A percentile compares a stretch with the other conserved stretches of the same genome.
phyloP scores from a whole-genome alignment of 2,329 filamentous ascomycete genomes.

The Pseudogymnoascus sp. region DNA sequence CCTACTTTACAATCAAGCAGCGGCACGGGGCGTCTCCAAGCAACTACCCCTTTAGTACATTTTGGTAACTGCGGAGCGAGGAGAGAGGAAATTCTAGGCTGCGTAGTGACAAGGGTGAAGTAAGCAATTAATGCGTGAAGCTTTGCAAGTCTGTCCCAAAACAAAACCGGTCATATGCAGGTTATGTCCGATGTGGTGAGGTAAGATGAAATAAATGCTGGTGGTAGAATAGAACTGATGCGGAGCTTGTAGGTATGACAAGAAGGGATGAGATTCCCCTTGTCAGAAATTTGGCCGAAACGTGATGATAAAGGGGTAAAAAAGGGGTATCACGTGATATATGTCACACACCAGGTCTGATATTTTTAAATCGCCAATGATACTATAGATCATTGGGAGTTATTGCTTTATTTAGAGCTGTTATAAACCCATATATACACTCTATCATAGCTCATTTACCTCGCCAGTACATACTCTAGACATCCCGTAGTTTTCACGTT shows the following conservation, averaged over 20 bases:
- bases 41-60: neutral
- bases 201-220: neutral
- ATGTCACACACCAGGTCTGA: too few species aligned
- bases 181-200: neutral
- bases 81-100: neutral
- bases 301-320: neutral
- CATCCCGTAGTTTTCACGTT: too few species aligned
- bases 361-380: neutral
- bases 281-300: neutral
- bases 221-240: neutral
- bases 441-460: neutral
- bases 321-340: neutral
- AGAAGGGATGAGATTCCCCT: too few species aligned
- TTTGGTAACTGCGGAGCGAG: neutral
- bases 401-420: neutral
- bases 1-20: neutral
- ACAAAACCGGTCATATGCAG: neutral
- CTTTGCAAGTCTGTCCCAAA: neutral
- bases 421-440: neutral
- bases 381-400: neutral
- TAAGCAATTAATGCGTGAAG: neutral
- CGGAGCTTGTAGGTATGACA: neutral
- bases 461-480: neutral
- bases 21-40: neutral
- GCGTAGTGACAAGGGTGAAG: neutral